These are phyloP conservation scores for Candolleomyces aberdarensis DNA, from an alignment of 768 basidiomycete genomes.

Conservation along the genomic window DNA sequence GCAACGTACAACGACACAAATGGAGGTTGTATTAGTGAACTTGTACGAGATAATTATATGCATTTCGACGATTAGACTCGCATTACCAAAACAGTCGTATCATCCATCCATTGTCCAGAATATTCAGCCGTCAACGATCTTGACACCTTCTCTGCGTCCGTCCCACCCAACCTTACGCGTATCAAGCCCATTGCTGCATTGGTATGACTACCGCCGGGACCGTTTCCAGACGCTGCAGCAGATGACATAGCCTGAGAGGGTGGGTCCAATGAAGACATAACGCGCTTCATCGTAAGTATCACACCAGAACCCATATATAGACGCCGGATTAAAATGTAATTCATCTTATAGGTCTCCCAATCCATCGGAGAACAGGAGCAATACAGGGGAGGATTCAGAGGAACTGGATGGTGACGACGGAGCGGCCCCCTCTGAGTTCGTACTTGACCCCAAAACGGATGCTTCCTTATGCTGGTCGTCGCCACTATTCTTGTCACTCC, in stretches of 20 bases:
- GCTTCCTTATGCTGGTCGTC: too few relatives aligned
- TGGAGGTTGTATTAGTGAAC: not conserved
- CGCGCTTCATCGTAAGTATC: slow-evolving; percentile 33
- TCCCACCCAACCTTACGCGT: slow-evolving; percentile 42
- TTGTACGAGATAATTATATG: not conserved
- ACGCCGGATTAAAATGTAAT: slow-evolving; percentile 21
- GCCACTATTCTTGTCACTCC: slow-evolving; percentile 16
- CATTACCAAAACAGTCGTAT: slow-evolving; percentile 49
- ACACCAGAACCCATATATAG: slow-evolving; percentile 35
- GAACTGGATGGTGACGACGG: slow-evolving; percentile 12
- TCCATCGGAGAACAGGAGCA: slow-evolving; percentile 54
- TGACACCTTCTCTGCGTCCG: slow-evolving; percentile 38
- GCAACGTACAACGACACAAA: not conserved
- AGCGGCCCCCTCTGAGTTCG: not conserved
- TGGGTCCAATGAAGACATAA: not conserved
- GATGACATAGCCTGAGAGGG: too few relatives aligned
- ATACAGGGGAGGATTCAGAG: not conserved
- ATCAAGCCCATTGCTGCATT: slow-evolving; percentile 42
- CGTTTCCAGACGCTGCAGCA: slow-evolving; percentile 10
- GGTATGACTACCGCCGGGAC: slow-evolving; percentile 1
- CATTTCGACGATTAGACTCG: slow-evolving; percentile 18
- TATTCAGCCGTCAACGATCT: slow-evolving; percentile 48
- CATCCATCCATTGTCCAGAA: slow-evolving; percentile 52
- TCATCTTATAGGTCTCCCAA: slow-evolving; percentile 41
- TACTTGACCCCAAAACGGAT: too few relatives aligned